These are phyloP conservation scores for Cochlearia excelsa DNA, from an alignment of 345 rosid genomes.

Conservation along the genomic window DNA sequence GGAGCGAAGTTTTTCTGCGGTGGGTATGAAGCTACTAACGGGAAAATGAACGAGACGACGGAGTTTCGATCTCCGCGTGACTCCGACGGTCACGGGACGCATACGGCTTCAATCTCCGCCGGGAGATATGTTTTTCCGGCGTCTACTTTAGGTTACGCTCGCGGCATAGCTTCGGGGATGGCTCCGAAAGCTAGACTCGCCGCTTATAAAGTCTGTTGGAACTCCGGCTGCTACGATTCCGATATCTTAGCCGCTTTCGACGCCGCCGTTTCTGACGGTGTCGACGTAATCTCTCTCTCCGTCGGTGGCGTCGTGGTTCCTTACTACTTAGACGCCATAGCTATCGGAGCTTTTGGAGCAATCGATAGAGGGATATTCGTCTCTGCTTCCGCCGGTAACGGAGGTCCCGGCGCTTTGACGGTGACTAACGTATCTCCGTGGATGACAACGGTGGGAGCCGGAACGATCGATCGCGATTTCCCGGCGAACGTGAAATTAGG, in stretches of 20 bases:
- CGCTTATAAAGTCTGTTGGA: conserved; percentile 93
- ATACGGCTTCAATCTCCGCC: conserved; percentile 82
- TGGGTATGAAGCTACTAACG: conserved; percentile 82
- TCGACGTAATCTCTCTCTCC: conserved; percentile 79
- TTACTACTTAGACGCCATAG: conserved; percentile 84
- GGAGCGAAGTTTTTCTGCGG: conserved; percentile 69
- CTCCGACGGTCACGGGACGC: conserved; percentile 91
- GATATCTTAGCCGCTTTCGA: conserved; percentile 90
- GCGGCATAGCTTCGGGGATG: conserved; percentile 87
- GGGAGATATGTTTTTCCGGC: conserved; percentile 79
- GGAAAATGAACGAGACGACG: conserved; percentile 59
- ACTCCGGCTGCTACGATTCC: conserved; percentile 85
- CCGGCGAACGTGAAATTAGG: conserved; percentile 82
- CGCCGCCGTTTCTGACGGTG: conserved; percentile 74
- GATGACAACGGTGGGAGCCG: conserved; percentile 85
- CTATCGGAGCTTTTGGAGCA: conserved; percentile 83
- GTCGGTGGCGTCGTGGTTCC: conserved; percentile 93
- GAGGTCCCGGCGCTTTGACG: conserved; percentile 80
- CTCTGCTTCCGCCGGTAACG: conserved; percentile 92
- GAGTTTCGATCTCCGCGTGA: conserved; percentile 81
- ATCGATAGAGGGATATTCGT: conserved; percentile 65
- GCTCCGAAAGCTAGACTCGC: conserved; percentile 91
- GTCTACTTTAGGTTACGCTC: conserved; percentile 74
- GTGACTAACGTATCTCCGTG: conserved; percentile 88
- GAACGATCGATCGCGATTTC: conserved; percentile 75